A percentile compares a stretch with the other conserved stretches of the same genome.
phyloP scores from a whole-genome alignment of 345 rosid species.

The Pelargonium nanum region DNA sequence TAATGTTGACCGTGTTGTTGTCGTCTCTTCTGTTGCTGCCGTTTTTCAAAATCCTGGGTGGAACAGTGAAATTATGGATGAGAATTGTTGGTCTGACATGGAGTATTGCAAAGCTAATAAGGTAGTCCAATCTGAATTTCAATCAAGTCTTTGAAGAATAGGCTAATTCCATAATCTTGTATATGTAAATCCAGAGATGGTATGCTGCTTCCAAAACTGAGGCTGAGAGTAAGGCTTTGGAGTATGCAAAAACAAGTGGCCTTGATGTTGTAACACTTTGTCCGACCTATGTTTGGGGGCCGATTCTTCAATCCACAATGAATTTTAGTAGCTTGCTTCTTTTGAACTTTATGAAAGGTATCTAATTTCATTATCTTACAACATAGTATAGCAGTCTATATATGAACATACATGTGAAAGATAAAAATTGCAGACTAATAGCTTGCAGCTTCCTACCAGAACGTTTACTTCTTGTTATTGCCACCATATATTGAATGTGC shows the following conservation, averaged over 20 bases:
- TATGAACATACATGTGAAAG: too few species aligned
- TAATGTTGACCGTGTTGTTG: conserved; percentile 46
- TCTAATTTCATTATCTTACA: neutral
- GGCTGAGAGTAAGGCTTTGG: conserved; percentile 7
- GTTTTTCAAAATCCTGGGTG: conserved; percentile 41
- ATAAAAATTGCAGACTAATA: too few species aligned
- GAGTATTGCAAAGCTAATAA: conserved; percentile 41
- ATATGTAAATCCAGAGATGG: conserved; percentile 3
- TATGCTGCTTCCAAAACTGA: conserved; percentile 8
- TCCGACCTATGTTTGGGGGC: conserved; percentile 9
- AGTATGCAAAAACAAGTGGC: conserved; percentile 4
- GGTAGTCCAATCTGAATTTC: conserved; percentile 14
- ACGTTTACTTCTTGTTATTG: neutral
- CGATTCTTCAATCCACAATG: conserved; percentile 10
- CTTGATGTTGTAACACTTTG: conserved; percentile 14
- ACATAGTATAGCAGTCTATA: neutral
- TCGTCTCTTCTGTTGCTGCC: conserved; percentile 54
- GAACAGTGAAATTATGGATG: conserved; percentile 38
- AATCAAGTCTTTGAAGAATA: neutral
- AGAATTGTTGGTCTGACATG: conserved; percentile 53
- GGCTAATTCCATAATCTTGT: neutral
- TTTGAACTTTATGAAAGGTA: conserved; percentile 12
- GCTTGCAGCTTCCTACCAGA: too few species aligned
- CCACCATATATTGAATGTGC: too few species aligned
- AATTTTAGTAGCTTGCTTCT: conserved; percentile 10